Evolutionary conservation across 2,329 filamentous ascomycete species (phyloP), one percentile per base, ranked within the genome.

Genomic region (Rhinocladiella similis): DNA sequence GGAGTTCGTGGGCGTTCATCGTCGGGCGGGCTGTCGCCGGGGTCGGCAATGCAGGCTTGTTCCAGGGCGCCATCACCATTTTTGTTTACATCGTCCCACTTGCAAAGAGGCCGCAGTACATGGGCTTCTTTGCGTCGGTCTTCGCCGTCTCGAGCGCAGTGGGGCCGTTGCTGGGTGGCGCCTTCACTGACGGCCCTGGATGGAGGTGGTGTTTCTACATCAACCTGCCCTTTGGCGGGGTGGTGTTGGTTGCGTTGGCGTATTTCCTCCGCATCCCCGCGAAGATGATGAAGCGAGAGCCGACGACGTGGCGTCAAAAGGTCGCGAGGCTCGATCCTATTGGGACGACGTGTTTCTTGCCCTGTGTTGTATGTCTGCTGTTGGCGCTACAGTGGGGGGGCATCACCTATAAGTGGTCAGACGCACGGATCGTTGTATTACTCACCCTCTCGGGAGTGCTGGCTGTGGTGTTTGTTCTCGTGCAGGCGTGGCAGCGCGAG

Each of bases 301-400:
- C 43, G 6, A 33, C 7, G 5, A 33, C 29, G 10, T 33, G 29
- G 29, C 20, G 25, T 10, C 43, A 46, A 46, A 12, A 29, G 12
- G n/a, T 69, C 12, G n/a, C 35, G 5, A 62, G 63, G 36, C 65
- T 85, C 47, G 83, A 86, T 54, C 81, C 81, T 1, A 65, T 85
- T 1, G 84, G 84, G 18, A 84, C 81, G 10, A 65, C 81, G n/a
- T 77, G 85, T 67, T 82, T 88, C 61, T 69, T 87, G 14, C 83
- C 84, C 0, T 77, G 77, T 35, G 76, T 85, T 35, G 75, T 86
- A 12, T 83, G 77, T 59, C 79, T 87, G 29, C 69, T 87, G 3
- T 72, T 88, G 5, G 84, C 84, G 0, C 72, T 88, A 35, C 81
- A 87, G 64, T 87, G 83, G 83, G 62, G 62, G 18, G 62, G 62